Base-by-base conservation (phyloP, 1,284 basidiomycete species). In the Cutaneotrichosporon dermatis region DNA sequence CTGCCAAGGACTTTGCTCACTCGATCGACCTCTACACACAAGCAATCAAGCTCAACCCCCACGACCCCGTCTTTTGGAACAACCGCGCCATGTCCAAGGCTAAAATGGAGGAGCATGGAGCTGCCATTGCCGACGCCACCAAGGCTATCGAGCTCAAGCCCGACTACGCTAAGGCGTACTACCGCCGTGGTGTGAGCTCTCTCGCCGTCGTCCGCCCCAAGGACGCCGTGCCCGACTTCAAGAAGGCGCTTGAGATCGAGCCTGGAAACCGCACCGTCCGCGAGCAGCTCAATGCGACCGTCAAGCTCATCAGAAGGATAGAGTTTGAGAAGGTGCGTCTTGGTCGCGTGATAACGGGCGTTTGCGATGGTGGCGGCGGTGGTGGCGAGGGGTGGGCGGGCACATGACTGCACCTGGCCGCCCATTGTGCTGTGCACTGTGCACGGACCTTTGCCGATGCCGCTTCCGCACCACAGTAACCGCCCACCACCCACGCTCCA, bases 111-210 rank as follows among this genome's bases (percentile, higher is more conserved):
- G 78, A 80, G 65, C 77, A 77, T 60, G 79, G 79, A 8, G 73
- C 68, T 4, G 79, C 79, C 15, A 77, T 78, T 42, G 62, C 71
- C 11, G 78, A 79, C 72, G 76, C 76, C 36, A 76, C 83, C 62
- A 88, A 87, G 72, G 96, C 95, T 6, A 89, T 99, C 61, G 82
- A 88, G 65, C 80, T 98, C 64, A 92, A 99, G 78, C 85, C 90
- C 1, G 88, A 86, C 69, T 97, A 96, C 74, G 87, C 88, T 58
- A 99, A 99, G 76, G 75, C 75, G 3, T 76, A 73, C 67, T 79
- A 74, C 72, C 90, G 93, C 63, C 88, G 96, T 54, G 95, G 91
- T 52, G 88, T 89, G 68, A 96, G 93, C 65, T 86, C 95, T 70
- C 83, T 99, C 60, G 89, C 95, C 72, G 90, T 92, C 56, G 79